Base-by-base conservation (phyloP, 768 basidiomycete genomes). In the Tephrocybe sp. region DNA sequence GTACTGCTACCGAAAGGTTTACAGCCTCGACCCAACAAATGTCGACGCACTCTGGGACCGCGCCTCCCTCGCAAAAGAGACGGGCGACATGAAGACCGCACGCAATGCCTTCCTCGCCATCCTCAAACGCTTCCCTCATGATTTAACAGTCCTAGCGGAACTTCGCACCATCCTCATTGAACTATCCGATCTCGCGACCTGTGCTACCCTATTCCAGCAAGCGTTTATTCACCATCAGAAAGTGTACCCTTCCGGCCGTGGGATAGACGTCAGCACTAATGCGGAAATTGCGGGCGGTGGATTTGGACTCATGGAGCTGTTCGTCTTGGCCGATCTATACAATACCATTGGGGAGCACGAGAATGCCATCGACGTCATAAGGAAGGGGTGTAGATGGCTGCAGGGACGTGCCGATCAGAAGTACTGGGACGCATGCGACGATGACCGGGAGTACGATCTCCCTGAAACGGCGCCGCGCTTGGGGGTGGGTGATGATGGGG, bases 41-140 rank as follows among this genome's bases (percentile, higher is more conserved):
- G 80, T 90, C 13, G 84, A 89, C 51, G 88, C 90, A 4, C 76
- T 92, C 13, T 97, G 92, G 91, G 94, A 98, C 57, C 81, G 92
- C 1, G 92, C 93, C 0, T 75, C 80, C 4, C 76, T 96, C 11
- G 86, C 92, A 1, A 86, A 86, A 57, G 84, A 89, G 55, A 79
- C 85, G 25, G 84, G 84, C 2, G 84, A 92, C 30, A 69, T 83
- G 30, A 73, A 77, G 54, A 86, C 82, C 15, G 92, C 90, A 45
- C 47, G 79, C 15, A 70, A 78, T 45, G 80, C 86, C 1, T 84
- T 89, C 61, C 69, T 84, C 18, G 75, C 79, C 11, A 85, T 96
- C 47, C 73, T 96, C 32, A 86, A 83, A 58, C 77, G 81, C 9
- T 79, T 85, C 47, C 88, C 92, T 2, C 85, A 94, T 63, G 86